phyloP scores from a whole-genome alignment of 2,329 filamentous ascomycete genomes.

The Penicillium janthinellum region DNA sequence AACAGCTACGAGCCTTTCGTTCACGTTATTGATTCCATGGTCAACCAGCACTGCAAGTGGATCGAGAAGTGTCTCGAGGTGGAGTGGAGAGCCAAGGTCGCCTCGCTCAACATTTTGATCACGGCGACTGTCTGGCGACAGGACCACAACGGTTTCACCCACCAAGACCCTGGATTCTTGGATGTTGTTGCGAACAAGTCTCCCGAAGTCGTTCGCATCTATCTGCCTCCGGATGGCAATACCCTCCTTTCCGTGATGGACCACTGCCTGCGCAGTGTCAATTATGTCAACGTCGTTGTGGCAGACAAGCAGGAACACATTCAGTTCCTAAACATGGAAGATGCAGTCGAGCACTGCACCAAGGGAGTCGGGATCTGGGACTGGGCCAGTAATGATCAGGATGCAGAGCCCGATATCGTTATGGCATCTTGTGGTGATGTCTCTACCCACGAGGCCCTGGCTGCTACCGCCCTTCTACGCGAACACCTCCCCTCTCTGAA shows the following conservation, averaged over 20 bases:
- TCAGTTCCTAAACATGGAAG: conserved; percentile 73
- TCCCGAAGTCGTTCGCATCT: conserved; percentile 77
- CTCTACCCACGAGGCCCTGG: conserved; percentile 71
- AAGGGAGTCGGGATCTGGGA: conserved; percentile 80
- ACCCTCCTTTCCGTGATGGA: conserved; percentile 74
- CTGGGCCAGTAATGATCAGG: conserved; percentile 71
- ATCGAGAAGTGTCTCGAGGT: conserved; percentile 80
- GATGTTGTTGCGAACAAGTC: conserved; percentile 79
- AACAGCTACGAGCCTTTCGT: conserved; percentile 85
- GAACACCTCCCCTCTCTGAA: conserved; percentile 70
- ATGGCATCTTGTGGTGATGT: conserved; percentile 78
- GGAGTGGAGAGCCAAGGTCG: conserved; percentile 71
- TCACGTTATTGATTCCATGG: conserved; percentile 82
- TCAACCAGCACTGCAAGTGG: conserved; percentile 86
- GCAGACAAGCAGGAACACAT: conserved; percentile 79
- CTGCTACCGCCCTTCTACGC: conserved; percentile 73
- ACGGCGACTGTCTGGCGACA: conserved; percentile 80
- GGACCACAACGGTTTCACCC: conserved; percentile 82
- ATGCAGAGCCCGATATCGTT: conserved; percentile 69
- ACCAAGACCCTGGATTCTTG: conserved; percentile 79
- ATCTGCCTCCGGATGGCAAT: conserved; percentile 78
- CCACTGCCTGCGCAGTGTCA: conserved; percentile 71
- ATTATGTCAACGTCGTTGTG: conserved; percentile 81
- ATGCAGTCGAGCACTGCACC: conserved; percentile 73
- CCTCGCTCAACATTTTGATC: conserved; percentile 77